Evolutionary conservation across 108 stramenopile genomes (phyloP).

Genomic region (Tribonema minus): DNA sequence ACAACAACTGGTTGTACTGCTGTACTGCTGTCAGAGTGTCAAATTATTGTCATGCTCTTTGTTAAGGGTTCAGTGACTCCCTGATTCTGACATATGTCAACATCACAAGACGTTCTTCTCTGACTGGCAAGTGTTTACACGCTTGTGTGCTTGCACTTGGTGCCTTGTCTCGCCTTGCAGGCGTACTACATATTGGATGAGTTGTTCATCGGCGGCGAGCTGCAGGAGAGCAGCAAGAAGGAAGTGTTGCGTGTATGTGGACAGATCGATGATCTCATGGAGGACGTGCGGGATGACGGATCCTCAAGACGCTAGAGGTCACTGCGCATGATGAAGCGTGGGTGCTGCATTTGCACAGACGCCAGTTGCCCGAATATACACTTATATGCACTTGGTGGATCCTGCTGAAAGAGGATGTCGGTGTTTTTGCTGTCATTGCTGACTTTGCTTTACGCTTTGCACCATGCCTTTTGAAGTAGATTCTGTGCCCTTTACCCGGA

Average conservation of each 20-base stretch:
- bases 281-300: slow-evolving; percentile 58
- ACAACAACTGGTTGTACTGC: background rate
- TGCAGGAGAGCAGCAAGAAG: slow-evolving; percentile 61
- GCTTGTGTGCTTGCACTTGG: background rate
- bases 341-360: too few species aligned
- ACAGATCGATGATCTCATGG: slow-evolving; percentile 61
- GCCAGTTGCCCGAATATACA: too few species aligned
- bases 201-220: slow-evolving; percentile 96
- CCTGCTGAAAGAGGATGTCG: too few species aligned
- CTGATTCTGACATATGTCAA: too few species aligned
- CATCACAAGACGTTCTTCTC: background rate
- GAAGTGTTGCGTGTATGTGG: slow-evolving; percentile 55
- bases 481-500: too few species aligned
- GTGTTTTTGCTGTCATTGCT: too few species aligned
- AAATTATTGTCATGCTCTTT: background rate
- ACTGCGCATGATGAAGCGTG: too few species aligned
- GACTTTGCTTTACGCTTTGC: too few species aligned
- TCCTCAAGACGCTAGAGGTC: too few species aligned
- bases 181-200: slow-evolving; percentile 92
- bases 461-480: too few species aligned
- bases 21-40: background rate
- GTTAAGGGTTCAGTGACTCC: too few species aligned
- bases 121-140: background rate
- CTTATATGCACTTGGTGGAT: too few species aligned
- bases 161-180: background rate